Conservation (phyloP, 2,329 filamentous ascomycete species). For the Colletotrichum cuscutae region DNA sequence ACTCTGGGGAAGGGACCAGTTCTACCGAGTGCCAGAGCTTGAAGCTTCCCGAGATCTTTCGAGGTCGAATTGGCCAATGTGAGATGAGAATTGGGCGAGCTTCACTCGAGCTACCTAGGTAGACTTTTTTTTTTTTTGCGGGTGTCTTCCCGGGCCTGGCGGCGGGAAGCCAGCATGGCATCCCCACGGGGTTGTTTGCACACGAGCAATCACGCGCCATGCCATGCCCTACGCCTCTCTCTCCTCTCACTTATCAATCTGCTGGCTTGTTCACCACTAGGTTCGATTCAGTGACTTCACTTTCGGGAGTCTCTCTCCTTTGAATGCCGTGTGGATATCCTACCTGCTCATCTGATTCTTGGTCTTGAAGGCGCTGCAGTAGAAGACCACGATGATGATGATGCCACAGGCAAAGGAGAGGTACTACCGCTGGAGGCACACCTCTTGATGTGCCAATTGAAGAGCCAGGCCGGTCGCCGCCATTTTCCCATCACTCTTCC, state of each 20-base stretch:
- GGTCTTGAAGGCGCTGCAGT: not conserved
- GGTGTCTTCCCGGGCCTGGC: conserved; percentile 11
- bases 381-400: not conserved
- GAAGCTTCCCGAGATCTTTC: conserved; percentile 9
- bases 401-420: not conserved
- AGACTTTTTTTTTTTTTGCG: not conserved
- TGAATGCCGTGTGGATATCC: not conserved
- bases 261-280: not conserved
- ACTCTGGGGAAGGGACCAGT: not conserved
- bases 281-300: not conserved
- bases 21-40: not conserved
- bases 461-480: not conserved
- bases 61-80: conserved; percentile 32
- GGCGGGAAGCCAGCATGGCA: conserved; percentile 14
- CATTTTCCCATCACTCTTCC: not conserved
- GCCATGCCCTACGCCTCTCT: not conserved
- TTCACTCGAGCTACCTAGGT: not conserved
- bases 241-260: not conserved
- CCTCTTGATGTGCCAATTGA: not conserved
- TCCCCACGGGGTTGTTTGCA: conserved; percentile 1
- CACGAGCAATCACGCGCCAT: not conserved
- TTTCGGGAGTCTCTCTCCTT: not conserved
- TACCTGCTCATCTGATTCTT: not conserved
- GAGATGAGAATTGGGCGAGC: conserved; percentile 26
- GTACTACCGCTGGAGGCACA: not conserved